Conservation (phyloP, 257 asterid genomes). For the Nicotiana noctiflora region DNA sequence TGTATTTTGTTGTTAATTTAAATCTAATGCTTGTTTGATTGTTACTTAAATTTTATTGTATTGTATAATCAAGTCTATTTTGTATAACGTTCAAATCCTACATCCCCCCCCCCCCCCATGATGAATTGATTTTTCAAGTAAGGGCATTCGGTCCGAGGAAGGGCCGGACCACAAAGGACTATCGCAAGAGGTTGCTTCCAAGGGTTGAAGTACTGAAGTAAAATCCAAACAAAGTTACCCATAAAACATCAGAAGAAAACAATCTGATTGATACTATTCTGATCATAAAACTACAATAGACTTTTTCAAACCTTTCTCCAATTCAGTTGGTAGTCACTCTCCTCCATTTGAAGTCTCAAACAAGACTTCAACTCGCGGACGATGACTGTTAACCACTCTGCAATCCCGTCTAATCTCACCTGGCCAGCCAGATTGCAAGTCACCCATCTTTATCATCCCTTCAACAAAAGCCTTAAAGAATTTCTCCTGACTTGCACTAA, state of each 20-base stretch:
- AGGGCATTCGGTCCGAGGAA: too few species aligned
- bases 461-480: conserved; percentile 54
- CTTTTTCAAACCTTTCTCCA: neutral
- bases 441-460: conserved; percentile 78
- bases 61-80: neutral
- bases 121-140: too few species aligned
- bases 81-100: too few species aligned
- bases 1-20: neutral
- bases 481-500: conserved; percentile 24
- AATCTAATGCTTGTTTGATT: neutral
- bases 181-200: too few species aligned
- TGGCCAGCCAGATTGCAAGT: conserved; percentile 44
- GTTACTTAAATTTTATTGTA: too few species aligned
- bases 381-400: conserved; percentile 35
- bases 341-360: neutral
- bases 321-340: neutral
- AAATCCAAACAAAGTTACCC: too few species aligned
- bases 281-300: neutral
- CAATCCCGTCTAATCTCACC: conserved; percentile 72
- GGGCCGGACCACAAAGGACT: too few species aligned
- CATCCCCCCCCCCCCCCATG: too few species aligned
- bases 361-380: neutral
- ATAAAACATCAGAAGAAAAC: too few species aligned
- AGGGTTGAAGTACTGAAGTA: too few species aligned
- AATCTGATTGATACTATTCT: neutral